Evolutionary conservation across 495 filamentous ascomycete species (phyloP).

Genomic region (Podospora bellae-mahoneyi): DNA sequence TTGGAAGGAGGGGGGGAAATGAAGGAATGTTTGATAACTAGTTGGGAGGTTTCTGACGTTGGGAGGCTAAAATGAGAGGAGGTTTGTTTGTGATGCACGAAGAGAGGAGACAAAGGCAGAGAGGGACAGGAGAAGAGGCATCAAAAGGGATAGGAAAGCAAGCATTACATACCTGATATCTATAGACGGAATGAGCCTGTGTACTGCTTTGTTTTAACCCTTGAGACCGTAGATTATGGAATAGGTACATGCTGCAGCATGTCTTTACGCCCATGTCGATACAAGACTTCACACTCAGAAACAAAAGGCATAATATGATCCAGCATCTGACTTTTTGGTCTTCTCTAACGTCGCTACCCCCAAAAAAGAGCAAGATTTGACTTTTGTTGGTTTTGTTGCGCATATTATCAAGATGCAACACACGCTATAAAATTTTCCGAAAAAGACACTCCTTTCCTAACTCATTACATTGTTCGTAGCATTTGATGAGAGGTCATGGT

Average conservation of each 20-base stretch:
- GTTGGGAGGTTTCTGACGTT: neutral
- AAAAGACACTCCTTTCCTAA: neutral
- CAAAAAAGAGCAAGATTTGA: neutral
- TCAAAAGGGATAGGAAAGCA: neutral
- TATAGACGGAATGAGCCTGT: slow-evolving; percentile 7
- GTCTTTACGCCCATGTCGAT: too few species aligned
- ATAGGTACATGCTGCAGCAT: too few species aligned
- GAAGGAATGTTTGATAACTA: too few species aligned
- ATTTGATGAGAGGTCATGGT: neutral
- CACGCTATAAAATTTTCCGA: neutral
- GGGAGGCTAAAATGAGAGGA: neutral
- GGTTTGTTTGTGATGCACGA: neutral
- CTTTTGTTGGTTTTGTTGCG: slow-evolving; percentile 6
- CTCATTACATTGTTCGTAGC: neutral
- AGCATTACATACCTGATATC: slow-evolving; percentile 7
- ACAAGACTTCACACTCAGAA: neutral
- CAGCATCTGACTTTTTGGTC: neutral
- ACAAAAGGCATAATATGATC: neutral
- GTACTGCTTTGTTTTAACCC: neutral
- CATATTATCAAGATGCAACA: neutral
- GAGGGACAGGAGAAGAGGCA: neutral
- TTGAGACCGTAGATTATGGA: neutral
- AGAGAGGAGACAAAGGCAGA: neutral
- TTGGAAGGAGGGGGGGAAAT: neutral
- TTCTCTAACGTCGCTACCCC: neutral